Conservation (phyloP, 2,329 filamentous ascomycete genomes). For the Colletotrichum orchidophilum region DNA sequence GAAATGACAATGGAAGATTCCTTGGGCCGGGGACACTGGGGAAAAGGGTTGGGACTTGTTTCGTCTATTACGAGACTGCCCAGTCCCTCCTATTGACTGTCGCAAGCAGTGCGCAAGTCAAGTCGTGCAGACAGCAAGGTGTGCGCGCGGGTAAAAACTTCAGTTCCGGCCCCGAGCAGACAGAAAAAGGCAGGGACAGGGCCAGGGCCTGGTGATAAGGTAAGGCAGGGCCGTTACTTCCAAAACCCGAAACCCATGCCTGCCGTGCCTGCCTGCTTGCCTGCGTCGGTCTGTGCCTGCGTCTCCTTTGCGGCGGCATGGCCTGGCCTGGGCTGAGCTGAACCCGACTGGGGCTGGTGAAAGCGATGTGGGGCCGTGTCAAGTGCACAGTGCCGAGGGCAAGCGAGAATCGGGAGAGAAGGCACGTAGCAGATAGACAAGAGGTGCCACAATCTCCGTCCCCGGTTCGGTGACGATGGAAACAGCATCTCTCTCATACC, state of each 20-base stretch:
- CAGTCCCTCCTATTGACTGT: not conserved
- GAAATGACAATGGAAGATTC: constrained; percentile 1
- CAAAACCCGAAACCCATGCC: constrained; percentile 11
- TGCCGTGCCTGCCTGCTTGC: not conserved
- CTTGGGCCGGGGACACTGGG: not conserved
- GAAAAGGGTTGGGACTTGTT: not conserved
- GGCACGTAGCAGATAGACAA: constrained; percentile 15
- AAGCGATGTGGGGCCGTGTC: constrained; percentile 10
- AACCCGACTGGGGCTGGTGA: not conserved
- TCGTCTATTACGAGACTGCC: constrained; percentile 8
- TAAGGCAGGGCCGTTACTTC: constrained; percentile 6
- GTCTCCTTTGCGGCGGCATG: not conserved
- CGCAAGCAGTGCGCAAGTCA: not conserved
- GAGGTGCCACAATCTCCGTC: constrained; percentile 33
- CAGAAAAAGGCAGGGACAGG: not conserved
- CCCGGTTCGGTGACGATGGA: constrained; percentile 31
- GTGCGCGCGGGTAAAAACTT: not conserved
- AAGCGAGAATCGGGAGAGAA: not conserved
- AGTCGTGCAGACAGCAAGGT: not conserved
- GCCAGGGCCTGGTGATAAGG: constrained; percentile 3
- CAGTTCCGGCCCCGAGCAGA: not conserved
- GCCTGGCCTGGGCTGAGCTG: not conserved
- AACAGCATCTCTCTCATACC: constrained; percentile 8
- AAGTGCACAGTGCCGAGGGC: constrained; percentile 3
- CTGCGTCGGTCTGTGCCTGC: constrained; percentile 21